Base-by-base conservation (phyloP, 2,329 filamentous ascomycete genomes). In the Zasmidium citrigriseum region DNA sequence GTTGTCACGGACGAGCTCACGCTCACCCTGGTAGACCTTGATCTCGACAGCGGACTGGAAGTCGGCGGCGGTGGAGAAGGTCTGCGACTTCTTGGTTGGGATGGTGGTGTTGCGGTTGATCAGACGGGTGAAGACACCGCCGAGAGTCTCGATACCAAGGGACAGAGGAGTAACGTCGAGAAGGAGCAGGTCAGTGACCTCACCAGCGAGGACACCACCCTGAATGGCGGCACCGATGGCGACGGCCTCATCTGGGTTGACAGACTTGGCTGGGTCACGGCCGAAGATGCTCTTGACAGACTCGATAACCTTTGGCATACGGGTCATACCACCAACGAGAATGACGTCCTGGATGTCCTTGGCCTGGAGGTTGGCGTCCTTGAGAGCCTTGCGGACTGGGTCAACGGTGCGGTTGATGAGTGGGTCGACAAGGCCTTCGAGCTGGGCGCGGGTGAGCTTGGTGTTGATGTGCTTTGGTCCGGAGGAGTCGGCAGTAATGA, bases 101-200 rank as follows among this genome's bases (percentile, higher is more conserved):
- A 98, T 98, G 67, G 93, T 97, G 74, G 93, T 98, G 86, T 98
- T 98, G 72, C 93, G 91, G 88, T 96, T 96, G 84, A 98, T 98
- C 78, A 98, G 80, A 75, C 92, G 91, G 47, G 93, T 97, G 85
- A 98, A 96, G 73, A 97, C 93, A 86, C 93, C 93, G 70, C 93
- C 93, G 27, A 96, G 89, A 58, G 93, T 98, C 87, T 98, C 93
- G 69, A 98, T 97, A 89, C 93, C 93, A 64, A 98, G 91, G 52
- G 93, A 97, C 38, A 97, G 86, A 69, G 93, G 93, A 66, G 93
- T 96, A 67, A 97, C 93, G 76, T 98, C 93, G 69, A 98, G 89
- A 60, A 98, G 87, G 50, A 98, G 86, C 55, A 98, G 89, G 74
- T 97, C 93, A 78, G 92, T 98, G 73, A 97, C 93, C 79, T 97